Percentiles rank a stretch among this genome's conserved stretches.
Evolutionary conservation across 2,329 filamentous ascomycete genomes (phyloP).

Genomic region (Venturiaceae sp.): DNA sequence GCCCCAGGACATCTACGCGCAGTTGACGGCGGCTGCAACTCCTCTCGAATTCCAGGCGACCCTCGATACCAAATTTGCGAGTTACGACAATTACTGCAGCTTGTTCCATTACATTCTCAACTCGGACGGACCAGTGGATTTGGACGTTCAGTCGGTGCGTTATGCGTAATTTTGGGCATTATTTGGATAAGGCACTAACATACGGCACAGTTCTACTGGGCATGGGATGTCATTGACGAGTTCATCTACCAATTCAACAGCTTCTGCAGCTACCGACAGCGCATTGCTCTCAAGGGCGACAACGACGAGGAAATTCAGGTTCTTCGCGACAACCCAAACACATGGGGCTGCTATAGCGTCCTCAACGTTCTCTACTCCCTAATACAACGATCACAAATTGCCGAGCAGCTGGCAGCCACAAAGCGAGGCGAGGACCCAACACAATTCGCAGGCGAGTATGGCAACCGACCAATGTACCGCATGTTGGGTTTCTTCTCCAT

Average conservation of each 20-base stretch:
- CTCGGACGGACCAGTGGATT: constrained; percentile 95
- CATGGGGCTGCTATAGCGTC: constrained; percentile 98
- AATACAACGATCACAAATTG: constrained; percentile 96
- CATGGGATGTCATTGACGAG: constrained; percentile 99
- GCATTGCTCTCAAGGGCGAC: constrained; percentile 70
- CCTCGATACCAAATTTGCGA: constrained; percentile 93
- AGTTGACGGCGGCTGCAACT: constrained; percentile 83
- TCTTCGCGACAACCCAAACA: constrained; percentile 93
- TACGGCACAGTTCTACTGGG: constrained; percentile 79
- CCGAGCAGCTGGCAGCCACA: constrained; percentile 89
- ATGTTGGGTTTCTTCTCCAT: constrained; percentile 99
- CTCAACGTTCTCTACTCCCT: constrained; percentile 98
- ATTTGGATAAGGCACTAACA: constrained; percentile 11
- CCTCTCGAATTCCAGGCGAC: constrained; percentile 94
- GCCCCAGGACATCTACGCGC: constrained; percentile 73
- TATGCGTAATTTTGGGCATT: not conserved
- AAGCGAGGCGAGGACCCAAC: constrained; percentile 87
- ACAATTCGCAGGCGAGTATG: constrained; percentile 88
- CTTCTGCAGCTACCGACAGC: constrained; percentile 93
- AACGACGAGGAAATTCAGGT: constrained; percentile 90
- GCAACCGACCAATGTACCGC: constrained; percentile 85
- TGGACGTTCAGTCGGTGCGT: constrained; percentile 91
- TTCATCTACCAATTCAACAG: constrained; percentile 99
- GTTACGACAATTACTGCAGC: constrained; percentile 99
- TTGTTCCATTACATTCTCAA: constrained; percentile 99